phyloP scores from a whole-genome alignment of 2,329 filamentous ascomycete species.

The Cladophialophora exuberans region DNA sequence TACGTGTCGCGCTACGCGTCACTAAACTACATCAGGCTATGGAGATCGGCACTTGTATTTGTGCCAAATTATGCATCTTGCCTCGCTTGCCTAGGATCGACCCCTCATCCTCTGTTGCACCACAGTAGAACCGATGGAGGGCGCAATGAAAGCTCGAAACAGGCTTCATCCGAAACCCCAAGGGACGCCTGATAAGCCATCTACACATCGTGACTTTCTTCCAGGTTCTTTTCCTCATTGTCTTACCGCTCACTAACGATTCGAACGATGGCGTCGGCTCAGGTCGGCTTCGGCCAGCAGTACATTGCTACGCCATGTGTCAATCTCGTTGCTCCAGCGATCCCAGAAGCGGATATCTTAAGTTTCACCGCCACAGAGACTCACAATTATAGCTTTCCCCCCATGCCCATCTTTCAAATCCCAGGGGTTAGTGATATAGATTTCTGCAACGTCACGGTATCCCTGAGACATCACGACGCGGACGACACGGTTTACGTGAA shows the following conservation, averaged over 20 bases:
- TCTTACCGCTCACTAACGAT: not conserved
- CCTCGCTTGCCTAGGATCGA: too few species aligned
- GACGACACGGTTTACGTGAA: conserved; percentile 41
- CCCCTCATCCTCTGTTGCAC: too few species aligned
- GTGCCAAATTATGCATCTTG: too few species aligned
- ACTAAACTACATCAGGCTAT: not conserved
- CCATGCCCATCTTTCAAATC: not conserved
- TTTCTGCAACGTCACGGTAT: conserved; percentile 37
- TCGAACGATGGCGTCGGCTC: not conserved
- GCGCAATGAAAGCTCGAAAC: too few species aligned
- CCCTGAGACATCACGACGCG: conserved; percentile 47
- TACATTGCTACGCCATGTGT: conserved; percentile 10
- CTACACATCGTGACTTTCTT: not conserved
- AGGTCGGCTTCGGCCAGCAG: not conserved
- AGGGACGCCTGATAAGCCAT: too few species aligned
- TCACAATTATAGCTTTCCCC: conserved; percentile 11
- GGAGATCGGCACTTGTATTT: not conserved
- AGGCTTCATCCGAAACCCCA: too few species aligned
- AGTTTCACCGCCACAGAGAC: conserved; percentile 7
- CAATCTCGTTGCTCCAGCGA: conserved; percentile 4
- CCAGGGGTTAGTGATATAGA: conserved; percentile 4
- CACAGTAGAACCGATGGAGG: too few species aligned
- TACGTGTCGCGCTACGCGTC: not conserved
- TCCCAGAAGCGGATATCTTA: conserved; percentile 14
- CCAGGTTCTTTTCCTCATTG: not conserved